These are phyloP conservation scores for Vachellia pachyceras DNA, from an alignment of 306 rosid genomes.

Conservation along the genomic window DNA sequence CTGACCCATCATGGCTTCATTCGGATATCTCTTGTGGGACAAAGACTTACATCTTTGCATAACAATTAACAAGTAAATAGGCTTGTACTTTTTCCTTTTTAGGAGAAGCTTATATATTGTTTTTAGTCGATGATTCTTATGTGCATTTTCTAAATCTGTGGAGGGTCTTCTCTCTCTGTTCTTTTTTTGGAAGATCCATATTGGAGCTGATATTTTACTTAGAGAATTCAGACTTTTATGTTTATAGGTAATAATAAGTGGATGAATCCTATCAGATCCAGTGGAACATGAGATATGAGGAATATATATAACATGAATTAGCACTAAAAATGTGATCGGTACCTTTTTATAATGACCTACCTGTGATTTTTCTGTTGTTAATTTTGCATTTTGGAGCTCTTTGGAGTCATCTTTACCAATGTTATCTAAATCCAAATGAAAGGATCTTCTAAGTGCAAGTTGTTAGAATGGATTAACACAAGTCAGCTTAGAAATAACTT, in stretches of 20 bases:
- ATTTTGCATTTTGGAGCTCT: constrained; percentile 6
- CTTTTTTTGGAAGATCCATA: neutral
- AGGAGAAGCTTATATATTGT: neutral
- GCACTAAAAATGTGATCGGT: constrained; percentile 1
- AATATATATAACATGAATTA: constrained; percentile 14
- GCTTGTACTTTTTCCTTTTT: neutral
- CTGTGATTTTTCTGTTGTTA: neutral
- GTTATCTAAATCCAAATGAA: constrained; percentile 15
- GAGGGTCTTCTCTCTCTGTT: neutral
- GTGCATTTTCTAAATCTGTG: neutral
- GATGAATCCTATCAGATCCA: neutral
- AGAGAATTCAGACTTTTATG: neutral
- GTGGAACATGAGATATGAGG: constrained; percentile 9
- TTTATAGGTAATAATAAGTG: neutral
- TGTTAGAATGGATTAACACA: too few relatives aligned
- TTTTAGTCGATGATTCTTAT: neutral
- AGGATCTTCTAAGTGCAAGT: neutral
- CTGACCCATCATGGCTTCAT: neutral
- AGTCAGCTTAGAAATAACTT: neutral
- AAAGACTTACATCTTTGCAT: neutral
- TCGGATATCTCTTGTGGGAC: neutral
- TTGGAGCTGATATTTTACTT: neutral
- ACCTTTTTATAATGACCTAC: neutral
- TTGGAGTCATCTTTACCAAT: constrained; percentile 10
- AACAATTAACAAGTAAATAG: neutral